phyloP scores from a whole-genome alignment of 2,329 filamentous ascomycete genomes.

The Colletotrichum sp. region DNA sequence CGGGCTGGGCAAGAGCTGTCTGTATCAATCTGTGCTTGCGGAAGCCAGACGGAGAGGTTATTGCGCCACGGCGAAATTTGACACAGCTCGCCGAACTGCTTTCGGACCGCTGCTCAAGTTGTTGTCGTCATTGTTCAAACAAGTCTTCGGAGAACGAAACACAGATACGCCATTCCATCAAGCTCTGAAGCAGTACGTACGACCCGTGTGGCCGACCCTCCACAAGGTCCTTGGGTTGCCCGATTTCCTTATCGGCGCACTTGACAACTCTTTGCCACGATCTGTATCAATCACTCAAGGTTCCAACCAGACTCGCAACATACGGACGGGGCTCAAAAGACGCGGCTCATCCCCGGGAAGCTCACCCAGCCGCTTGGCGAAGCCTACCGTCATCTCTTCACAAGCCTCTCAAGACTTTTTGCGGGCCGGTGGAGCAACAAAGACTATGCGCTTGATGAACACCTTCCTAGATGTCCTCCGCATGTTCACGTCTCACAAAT shows the following conservation, averaged over 20 bases:
- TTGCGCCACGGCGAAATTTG: slow-evolving; percentile 71
- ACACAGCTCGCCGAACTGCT: slow-evolving; percentile 63
- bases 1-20: slow-evolving; percentile 69
- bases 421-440: slow-evolving; percentile 61
- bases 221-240: slow-evolving; percentile 67
- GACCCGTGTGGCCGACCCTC: slow-evolving; percentile 68
- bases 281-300: slow-evolving; percentile 42
- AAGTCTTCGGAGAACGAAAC: slow-evolving; percentile 70
- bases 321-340: slow-evolving; percentile 39
- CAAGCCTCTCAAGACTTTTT: slow-evolving; percentile 66
- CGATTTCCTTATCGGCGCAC: slow-evolving; percentile 70
- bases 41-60: slow-evolving; percentile 68
- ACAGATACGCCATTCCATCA: slow-evolving; percentile 70
- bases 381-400: slow-evolving; percentile 43
- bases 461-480: slow-evolving; percentile 87
- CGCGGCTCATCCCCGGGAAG: slow-evolving; percentile 56
- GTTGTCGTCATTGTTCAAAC: slow-evolving; percentile 70
- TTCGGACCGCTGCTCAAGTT: slow-evolving; percentile 69
- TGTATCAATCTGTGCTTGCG: slow-evolving; percentile 66
- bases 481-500: slow-evolving; percentile 80
- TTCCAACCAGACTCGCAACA: slow-evolving; percentile 33
- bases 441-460: slow-evolving; percentile 79
- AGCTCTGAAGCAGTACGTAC: slow-evolving; percentile 64
- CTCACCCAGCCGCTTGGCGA: slow-evolving; percentile 38
- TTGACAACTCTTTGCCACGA: slow-evolving; percentile 40